Evolutionary conservation across 306 rosid genomes (phyloP), one percentile per base, ranked within the genome.

Genomic region (Sechiopsis laciniata): DNA sequence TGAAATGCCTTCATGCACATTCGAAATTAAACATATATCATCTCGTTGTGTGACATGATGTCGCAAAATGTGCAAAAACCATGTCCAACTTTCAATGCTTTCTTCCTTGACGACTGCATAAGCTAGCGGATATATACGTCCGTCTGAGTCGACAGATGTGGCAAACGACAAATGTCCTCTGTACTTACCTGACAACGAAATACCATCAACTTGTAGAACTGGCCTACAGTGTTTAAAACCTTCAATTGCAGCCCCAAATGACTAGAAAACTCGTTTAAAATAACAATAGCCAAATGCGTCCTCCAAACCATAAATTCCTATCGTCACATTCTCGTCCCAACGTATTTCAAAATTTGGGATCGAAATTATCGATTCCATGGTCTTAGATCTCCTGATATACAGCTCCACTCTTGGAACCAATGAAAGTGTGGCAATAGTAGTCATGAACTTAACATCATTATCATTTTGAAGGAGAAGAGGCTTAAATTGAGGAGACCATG

Each of bases 201-300:
- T 35, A 1, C 21, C 15, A 64, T 40, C 48, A 15, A 64, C 7
- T 37, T 37, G 71, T 6, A 64, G 35, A 0, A 37, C 8, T 6
- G 71, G 70, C 37, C 69, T 26, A 35, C 20, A 62, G 13, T 8
- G 13, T 48, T 29, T 62, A 17, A 62, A 62, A 5, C 69, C 69
- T 29, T 62, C 69, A 26, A 62, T 62, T 13, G 69, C 48, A 13
- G 70, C 22, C 4, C 70, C 48, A 63, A 63, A 63, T 4, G 70
- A 16, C 70, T 51, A 32, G 22, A 14, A 63, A 13, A 63, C 50
- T 13, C 46, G 57, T 16, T 16, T 54, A 54, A 54, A 54, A 5
- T 16, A 7, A 16, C 3, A 54, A 48, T 48, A 48, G 53, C 53
- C 15, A 48, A 48, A 48, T 11, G 53, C 4, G 53, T 48, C 53